A percentile compares a stretch with the other conserved stretches of the same genome.
Evolutionary conservation across 306 rosid genomes (phyloP).

Genomic region (Astragalus glycyphyllos): DNA sequence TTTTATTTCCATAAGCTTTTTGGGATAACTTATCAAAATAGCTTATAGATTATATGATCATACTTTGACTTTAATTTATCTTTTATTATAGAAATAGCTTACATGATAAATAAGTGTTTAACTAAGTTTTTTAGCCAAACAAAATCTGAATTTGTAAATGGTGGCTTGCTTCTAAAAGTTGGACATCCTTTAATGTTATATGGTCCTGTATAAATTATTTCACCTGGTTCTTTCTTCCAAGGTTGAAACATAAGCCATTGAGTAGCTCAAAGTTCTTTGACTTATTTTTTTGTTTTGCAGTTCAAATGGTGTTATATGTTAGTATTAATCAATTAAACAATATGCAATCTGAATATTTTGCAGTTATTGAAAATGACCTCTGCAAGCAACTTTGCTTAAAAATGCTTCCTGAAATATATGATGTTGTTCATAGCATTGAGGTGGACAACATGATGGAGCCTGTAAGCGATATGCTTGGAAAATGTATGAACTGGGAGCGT

Average conservation of each 20-base stretch:
- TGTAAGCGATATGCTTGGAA: conserved; percentile 17
- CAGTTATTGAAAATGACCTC: conserved; percentile 66
- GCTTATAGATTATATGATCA: too few species aligned
- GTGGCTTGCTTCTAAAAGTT: conserved; percentile 18
- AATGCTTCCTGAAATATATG: conserved; percentile 61
- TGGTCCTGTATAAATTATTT: conserved; percentile 4
- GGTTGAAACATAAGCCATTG: conserved; percentile 1
- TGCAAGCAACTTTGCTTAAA: conserved; percentile 64
- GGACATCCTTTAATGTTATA: conserved; percentile 17
- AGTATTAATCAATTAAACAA: not conserved
- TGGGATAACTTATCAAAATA: too few species aligned
- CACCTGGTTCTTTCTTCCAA: not conserved
- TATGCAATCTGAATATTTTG: conserved; percentile 45
- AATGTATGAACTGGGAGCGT: conserved; percentile 43
- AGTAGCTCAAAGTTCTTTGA: conserved; percentile 20
- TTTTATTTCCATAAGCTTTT: too few species aligned
- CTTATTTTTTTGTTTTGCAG: conserved; percentile 17
- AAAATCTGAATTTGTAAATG: not conserved
- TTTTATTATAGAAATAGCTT: too few species aligned
- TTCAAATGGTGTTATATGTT: conserved; percentile 29
- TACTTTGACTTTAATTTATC: too few species aligned
- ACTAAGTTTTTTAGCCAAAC: too few species aligned
- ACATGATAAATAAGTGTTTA: too few species aligned
- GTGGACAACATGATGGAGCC: conserved; percentile 52
- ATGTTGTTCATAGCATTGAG: conserved; percentile 51